Evolutionary conservation across 2,329 filamentous ascomycete genomes (phyloP).

Genomic region (Fusarium armeniacum): DNA sequence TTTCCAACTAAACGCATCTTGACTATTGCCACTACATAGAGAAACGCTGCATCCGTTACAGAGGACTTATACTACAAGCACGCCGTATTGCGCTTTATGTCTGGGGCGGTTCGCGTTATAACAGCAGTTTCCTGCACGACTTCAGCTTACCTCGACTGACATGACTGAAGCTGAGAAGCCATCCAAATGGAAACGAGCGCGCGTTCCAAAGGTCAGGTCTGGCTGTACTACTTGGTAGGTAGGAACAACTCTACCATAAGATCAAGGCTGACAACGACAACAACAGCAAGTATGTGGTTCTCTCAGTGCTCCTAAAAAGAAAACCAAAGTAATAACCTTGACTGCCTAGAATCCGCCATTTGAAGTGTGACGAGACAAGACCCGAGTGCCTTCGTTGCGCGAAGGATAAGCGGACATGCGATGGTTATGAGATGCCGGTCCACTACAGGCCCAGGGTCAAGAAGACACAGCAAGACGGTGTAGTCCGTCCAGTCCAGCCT

Average conservation of each 20-base stretch:
- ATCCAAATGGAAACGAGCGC: constrained; percentile 19
- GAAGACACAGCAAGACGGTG: constrained; percentile 5
- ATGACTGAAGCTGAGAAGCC: neutral
- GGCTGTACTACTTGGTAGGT: constrained; percentile 33
- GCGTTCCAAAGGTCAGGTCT: constrained; percentile 24
- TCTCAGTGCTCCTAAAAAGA: fast-evolving
- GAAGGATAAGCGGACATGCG: constrained; percentile 23
- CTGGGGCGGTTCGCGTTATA: too few relatives aligned
- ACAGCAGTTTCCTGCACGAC: too few relatives aligned
- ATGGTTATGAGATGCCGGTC: constrained; percentile 4
- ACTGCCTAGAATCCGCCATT: constrained; percentile 21
- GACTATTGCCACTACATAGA: too few relatives aligned
- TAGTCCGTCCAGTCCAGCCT: neutral
- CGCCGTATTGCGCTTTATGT: too few relatives aligned
- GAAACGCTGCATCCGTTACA: too few relatives aligned
- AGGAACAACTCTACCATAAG: fast-evolving
- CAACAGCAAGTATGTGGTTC: constrained; percentile 16
- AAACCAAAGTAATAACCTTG: neutral
- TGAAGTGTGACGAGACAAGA: constrained; percentile 35
- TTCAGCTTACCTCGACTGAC: too few relatives aligned
- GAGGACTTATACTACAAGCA: too few relatives aligned
- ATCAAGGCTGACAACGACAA: neutral
- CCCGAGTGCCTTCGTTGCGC: constrained; percentile 21
- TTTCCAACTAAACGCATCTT: too few relatives aligned
- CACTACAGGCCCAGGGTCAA: neutral